A percentile compares a stretch with the other conserved stretches of the same genome.
phyloP scores from a whole-genome alignment of 2,329 filamentous ascomycete species.

The Cadophora sp. region DNA sequence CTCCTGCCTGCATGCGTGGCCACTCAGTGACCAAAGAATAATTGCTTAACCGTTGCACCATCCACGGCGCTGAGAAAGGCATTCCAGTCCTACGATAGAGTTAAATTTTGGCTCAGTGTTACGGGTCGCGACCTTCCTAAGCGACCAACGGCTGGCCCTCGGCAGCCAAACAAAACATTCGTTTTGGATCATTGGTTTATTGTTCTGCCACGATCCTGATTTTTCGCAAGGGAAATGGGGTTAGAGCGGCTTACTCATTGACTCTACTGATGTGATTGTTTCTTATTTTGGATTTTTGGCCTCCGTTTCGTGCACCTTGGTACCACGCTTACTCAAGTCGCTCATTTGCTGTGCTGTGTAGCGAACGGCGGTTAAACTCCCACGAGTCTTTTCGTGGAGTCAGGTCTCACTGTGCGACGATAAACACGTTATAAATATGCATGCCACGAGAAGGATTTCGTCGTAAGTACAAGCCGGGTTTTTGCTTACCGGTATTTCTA shows the following conservation, averaged over 20 bases:
- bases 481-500: neutral
- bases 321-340: neutral
- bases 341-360: neutral
- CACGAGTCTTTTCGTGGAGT: neutral
- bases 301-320: neutral
- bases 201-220: neutral
- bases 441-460: neutral
- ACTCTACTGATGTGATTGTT: neutral
- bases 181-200: neutral
- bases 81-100: constrained; percentile 12
- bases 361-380: constrained; percentile 2
- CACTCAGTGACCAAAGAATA: neutral
- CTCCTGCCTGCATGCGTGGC: neutral
- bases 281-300: neutral
- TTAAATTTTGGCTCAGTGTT: constrained; percentile 16
- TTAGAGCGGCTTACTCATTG: neutral
- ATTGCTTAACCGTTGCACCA: constrained; percentile 5
- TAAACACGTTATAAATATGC: neutral
- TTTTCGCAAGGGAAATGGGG: neutral
- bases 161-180: neutral
- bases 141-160: neutral
- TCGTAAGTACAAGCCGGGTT: neutral
- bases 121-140: neutral
- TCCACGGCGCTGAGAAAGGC: constrained; percentile 1
- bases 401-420: constrained; percentile 14